Evolutionary conservation across 176 grass and related monocot species (phyloP), one percentile per base, ranked within the genome.

Genomic region (Luzula sylvatica): DNA sequence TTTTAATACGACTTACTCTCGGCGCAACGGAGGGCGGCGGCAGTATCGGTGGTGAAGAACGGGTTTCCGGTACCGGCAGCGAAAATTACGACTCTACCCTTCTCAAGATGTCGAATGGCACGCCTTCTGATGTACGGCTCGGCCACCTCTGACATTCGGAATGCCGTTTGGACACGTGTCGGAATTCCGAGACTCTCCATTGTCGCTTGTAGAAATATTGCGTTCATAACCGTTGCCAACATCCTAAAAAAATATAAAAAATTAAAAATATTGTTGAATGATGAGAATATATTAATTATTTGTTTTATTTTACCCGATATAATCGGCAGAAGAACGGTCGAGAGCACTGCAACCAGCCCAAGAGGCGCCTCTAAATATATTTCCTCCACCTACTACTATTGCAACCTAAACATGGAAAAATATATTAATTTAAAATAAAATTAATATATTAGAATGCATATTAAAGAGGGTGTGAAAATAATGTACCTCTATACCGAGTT

Each of bases 161-260:
- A 98, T 24, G 92, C 92, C 22, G 92, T 98, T 58, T 98, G 92
- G 29, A 98, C 92, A 56, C 85, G 80, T 26, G 92, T 98, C 0
- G 92, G 92, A 60, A 98, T 88, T 42, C 92, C 92, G 30, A 98
- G 81, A 67, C 92, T 98, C 74, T 98, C 92, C 92, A 98, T 98
- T 42, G 92, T 98, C 51, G 92, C 85, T 81, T 98, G 92, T 72
- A 98, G 67, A 68, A 90, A 98, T 68, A 98, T 90, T 22, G 92
- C 92, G 82, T 98, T 98, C 92, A 98, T 98, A 43, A 90, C 92
- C 55, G 92, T 98, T 28, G 85, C 85, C 65, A 98, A 65, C 92
- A 98, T 98, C 38, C 92, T 98, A 50, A 51, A 82, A 60, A 25
- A 27, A 23, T 13, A 39, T 16, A 17, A 40, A 40, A n/a, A 7